phyloP scores from a whole-genome alignment of 208 protist genomes.

The Trypanosomatidae sp. region DNA sequence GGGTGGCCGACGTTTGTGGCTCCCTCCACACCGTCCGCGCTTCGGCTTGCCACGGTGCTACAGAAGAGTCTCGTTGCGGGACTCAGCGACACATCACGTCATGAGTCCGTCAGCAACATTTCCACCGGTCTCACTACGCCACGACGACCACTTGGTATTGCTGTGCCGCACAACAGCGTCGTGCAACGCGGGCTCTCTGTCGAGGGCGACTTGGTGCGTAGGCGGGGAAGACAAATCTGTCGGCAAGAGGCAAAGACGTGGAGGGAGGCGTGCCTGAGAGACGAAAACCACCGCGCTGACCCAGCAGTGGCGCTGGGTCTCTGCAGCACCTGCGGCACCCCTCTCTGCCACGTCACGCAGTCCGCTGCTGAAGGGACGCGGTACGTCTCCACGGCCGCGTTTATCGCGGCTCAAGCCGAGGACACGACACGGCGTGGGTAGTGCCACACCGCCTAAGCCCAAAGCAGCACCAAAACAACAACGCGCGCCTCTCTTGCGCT shows the following conservation, averaged over 20 bases:
- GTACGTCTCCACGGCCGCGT: conserved; percentile 23
- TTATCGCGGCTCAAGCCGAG: conserved; percentile 1
- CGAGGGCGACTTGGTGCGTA: conserved; percentile 54
- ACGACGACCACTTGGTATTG: background rate
- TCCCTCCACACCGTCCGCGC: background rate
- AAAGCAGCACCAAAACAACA: background rate
- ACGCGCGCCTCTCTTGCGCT: too few species aligned
- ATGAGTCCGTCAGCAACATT: background rate
- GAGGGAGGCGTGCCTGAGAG: conserved; percentile 61
- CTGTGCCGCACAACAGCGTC: conserved; percentile 15
- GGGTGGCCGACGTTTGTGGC: conserved; percentile 59
- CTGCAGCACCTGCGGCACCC: conserved; percentile 39
- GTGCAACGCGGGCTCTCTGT: conserved; percentile 40
- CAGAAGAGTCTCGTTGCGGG: conserved; percentile 26
- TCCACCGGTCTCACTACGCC: background rate
- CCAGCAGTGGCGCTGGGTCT: conserved; percentile 41
- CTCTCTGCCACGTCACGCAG: conserved; percentile 60
- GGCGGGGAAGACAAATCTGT: conserved; percentile 14
- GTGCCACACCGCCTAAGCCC: background rate
- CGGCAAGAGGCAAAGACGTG: conserved; percentile 33
- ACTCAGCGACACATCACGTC: background rate
- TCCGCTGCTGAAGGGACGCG: conserved; percentile 6
- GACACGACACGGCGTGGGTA: background rate
- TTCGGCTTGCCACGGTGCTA: conserved; percentile 29
- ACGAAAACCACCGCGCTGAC: conserved; percentile 62